These are phyloP conservation scores for Penicillium sp. DNA, from an alignment of 2,329 filamentous ascomycete genomes.

Conservation along the genomic window DNA sequence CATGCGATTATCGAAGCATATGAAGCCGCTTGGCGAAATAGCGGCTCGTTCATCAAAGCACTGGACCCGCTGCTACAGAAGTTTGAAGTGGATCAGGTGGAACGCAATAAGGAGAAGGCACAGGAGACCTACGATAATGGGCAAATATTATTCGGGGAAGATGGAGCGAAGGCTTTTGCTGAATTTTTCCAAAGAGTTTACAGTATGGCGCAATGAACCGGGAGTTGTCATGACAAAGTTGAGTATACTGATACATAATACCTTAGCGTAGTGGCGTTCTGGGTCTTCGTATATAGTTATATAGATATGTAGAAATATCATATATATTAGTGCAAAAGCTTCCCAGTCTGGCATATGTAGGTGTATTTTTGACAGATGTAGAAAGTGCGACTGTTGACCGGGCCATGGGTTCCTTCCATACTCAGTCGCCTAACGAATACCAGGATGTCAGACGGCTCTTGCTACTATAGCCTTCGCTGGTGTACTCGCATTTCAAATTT, in stretches of 20 bases:
- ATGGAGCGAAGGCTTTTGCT: slow-evolving; percentile 7
- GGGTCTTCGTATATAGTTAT: no score
- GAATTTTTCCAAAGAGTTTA: slow-evolving; percentile 13
- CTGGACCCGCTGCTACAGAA: slow-evolving; percentile 17
- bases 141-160: slow-evolving; percentile 16
- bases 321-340: background rate
- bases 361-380: no score
- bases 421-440: no score
- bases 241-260: background rate
- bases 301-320: background rate
- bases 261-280: no score
- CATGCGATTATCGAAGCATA: slow-evolving; percentile 21
- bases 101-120: slow-evolving; percentile 12
- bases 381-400: no score
- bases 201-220: background rate
- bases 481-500: no score
- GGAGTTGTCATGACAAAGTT: background rate
- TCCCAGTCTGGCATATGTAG: background rate
- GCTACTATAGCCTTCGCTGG: no score
- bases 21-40: background rate
- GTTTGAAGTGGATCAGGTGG: slow-evolving; percentile 8
- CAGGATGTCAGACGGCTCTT: no score
- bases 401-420: no score
- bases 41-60: background rate
- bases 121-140: slow-evolving; percentile 13